Conservation (phyloP, 2,329 filamentous ascomycete genomes). For the Oidium heveae region DNA sequence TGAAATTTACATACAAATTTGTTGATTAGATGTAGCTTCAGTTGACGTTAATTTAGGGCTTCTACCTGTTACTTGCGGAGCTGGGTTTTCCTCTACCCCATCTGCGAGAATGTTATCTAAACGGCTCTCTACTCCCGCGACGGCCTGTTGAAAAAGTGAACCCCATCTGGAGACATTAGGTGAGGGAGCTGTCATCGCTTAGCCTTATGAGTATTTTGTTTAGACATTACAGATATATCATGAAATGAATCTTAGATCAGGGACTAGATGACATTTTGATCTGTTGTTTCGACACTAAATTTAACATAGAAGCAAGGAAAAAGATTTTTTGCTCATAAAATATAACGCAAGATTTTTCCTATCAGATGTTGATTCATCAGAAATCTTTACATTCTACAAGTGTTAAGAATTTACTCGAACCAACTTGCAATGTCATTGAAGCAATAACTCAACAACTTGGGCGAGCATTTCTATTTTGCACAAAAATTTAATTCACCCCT, state of each 20-base stretch:
- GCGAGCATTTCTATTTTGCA: too few species aligned
- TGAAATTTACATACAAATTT: conserved; percentile 14
- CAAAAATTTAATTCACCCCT: too few species aligned
- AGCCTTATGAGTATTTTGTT: neutral
- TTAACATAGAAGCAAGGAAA: too few species aligned
- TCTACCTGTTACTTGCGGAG: conserved; percentile 14
- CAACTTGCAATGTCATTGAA: neutral
- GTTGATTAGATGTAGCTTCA: conserved; percentile 13
- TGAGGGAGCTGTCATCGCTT: conserved; percentile 11
- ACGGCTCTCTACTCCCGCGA: conserved; percentile 79
- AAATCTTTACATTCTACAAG: too few species aligned
- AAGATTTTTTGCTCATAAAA: too few species aligned
- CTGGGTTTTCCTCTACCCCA: conserved; percentile 25
- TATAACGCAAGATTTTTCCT: too few species aligned
- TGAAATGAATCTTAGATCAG: too few species aligned
- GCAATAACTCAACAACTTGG: neutral
- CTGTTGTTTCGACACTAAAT: too few species aligned
- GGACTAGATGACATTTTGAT: too few species aligned
- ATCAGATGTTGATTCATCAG: too few species aligned
- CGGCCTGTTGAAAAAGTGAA: conserved; percentile 64
- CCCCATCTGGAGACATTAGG: conserved; percentile 41
- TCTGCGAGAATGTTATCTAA: conserved; percentile 81
- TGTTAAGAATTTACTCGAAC: too few species aligned
- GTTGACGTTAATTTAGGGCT: conserved; percentile 16
- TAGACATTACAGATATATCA: too few species aligned